Base-by-base conservation (phyloP, 495 filamentous ascomycete genomes). In the Aspergillus campestris region DNA sequence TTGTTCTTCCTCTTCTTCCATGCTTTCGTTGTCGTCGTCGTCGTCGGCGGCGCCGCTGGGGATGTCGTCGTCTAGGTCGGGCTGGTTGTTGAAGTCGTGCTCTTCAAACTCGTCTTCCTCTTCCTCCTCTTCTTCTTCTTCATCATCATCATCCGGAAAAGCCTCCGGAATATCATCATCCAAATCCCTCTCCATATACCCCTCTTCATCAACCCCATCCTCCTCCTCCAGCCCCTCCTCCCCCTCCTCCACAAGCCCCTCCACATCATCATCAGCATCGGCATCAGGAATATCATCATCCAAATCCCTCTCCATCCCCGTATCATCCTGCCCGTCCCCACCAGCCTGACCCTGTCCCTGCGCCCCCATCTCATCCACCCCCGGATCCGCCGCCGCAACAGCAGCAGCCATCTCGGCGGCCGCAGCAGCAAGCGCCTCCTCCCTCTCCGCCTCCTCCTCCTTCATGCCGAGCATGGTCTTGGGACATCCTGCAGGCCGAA, bases 401-500 rank as follows among this genome's bases (percentile, higher is more conserved):
- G 80, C 77, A 38, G 78, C 77, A 7, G 82, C 71, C 62, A 78
- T 73, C 55, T 88, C 85, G n/a, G 83, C 74, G 11, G 75, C 69
- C 45, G 84, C 59, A 0, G 80, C 82, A 42, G 82, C 81, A 38
- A 83, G 73, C n/a, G 86, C 81, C 60, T 94, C 87, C 53, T 86
- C 82, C 33, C 81, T 73, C 69, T 94, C 87, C 13, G 83, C 78
- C 24, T 81, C 73, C 71, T 91, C 87, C 56, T 89, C 87, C 45
- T 78, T 79, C 60, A 86, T 71, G 44, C 84, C 83, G 49, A 85
- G 77, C 52, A 88, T 73, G 8, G 87, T 89, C 67, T 89, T 91
- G 14, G 72, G 47, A 33, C 88, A 73, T 7, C 87, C 87, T 0
- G 83, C 83, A 8, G 87, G 87, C 41, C 77, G 79, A 51, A 94